Evolutionary conservation across 805 yeast genomes (phyloP).

Genomic region (Saturnispora saitoi): DNA sequence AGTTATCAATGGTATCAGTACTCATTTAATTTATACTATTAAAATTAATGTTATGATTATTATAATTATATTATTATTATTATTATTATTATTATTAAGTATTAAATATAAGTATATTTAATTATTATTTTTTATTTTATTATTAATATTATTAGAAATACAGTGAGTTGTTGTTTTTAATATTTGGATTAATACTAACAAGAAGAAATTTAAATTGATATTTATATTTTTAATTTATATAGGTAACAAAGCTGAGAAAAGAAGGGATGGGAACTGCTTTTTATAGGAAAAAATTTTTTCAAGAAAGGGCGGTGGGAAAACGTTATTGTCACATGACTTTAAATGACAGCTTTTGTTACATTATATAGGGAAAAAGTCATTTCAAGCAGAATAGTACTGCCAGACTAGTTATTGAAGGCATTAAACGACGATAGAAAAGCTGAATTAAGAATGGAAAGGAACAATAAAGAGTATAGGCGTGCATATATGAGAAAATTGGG

Average conservation of each 20-base stretch:
- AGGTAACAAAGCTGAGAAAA: no score
- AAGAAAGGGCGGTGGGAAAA: no score
- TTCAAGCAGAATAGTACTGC: no score
- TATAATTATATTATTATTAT: background rate
- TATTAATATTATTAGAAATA: background rate
- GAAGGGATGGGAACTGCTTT: no score
- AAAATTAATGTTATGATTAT: background rate
- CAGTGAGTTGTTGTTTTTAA: background rate
- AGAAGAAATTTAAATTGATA: background rate
- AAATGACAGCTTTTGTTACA: no score
- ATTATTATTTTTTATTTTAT: background rate
- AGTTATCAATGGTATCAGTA: constrained; percentile 23
- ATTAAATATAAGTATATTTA: no score
- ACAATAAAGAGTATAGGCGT: background rate
- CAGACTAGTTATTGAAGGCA: no score
- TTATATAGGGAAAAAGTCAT: no score
- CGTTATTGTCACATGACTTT: no score
- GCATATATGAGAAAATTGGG: background rate
- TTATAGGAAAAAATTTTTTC: no score
- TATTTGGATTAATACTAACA: background rate
- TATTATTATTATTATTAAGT: background rate
- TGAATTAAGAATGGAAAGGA: background rate
- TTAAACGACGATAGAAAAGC: background rate
- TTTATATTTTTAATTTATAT: no score
- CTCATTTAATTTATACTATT: background rate